Percentiles rank a stretch among this genome's conserved stretches.
These are phyloP conservation scores for Rheum nobile DNA, from an alignment of 148 eudicot species.

Conservation along the genomic window DNA sequence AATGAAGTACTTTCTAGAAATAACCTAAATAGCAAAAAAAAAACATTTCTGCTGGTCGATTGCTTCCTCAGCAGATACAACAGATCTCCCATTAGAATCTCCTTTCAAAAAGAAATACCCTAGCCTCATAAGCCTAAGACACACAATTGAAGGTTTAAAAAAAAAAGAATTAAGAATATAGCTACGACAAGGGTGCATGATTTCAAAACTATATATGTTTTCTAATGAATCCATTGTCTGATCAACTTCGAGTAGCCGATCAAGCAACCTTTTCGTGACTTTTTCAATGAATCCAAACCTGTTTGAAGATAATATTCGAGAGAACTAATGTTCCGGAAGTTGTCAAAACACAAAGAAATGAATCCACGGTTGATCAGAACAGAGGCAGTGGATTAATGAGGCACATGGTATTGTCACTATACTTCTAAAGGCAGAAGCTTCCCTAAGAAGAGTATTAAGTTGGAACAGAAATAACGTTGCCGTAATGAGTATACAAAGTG, in stretches of 20 bases:
- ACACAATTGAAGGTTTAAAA: not conserved
- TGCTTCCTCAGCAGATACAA: conserved; percentile 75
- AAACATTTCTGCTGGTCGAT: conserved; percentile 54
- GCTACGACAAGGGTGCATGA: conserved; percentile 2
- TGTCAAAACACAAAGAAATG: conserved; percentile 16
- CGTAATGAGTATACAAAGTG: no score
- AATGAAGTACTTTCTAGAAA: no score
- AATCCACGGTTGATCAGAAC: not conserved
- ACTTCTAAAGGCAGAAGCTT: no score
- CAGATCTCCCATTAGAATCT: conserved; percentile 42
- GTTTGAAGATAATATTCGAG: conserved; percentile 66
- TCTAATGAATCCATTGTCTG: conserved; percentile 61
- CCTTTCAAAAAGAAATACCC: conserved; percentile 76
- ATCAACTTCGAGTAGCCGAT: conserved; percentile 63
- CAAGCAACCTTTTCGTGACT: conserved; percentile 48
- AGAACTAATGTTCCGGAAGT: conserved; percentile 54
- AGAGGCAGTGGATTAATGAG: not conserved
- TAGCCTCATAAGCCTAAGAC: conserved; percentile 78
- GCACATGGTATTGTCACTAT: no score
- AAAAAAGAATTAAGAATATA: not conserved
- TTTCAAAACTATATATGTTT: no score
- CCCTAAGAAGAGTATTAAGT: no score
- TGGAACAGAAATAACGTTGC: no score
- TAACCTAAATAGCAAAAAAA: no score
- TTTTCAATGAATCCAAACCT: conserved; percentile 64